Base-by-base conservation (phyloP, 306 rosid species). In the Nissolia schottii region DNA sequence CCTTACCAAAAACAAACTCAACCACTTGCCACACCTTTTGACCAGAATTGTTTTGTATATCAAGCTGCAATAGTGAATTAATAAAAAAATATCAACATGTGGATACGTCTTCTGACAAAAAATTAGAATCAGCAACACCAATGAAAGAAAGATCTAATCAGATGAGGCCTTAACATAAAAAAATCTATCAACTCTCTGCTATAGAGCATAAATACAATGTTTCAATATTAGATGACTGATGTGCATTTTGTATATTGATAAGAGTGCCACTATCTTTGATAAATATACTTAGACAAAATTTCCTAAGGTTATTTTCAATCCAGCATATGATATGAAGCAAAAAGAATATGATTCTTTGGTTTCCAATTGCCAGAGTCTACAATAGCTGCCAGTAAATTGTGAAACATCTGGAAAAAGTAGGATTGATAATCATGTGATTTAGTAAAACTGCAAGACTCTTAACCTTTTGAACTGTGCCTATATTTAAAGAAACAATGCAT, bases 1-100 rank as follows among this genome's bases (percentile, higher is more conserved):
- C 69, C 89, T 87, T 91, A 94, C 97, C 99, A 45, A 94, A 90
- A 74, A 87, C 46, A 77, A 91, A 85, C 83, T 94, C 99, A 71
- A 87, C 84, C 67, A 8, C 79, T 82, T 94, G 99, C 99, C 99
- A 94, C 45, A 70, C 77, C 81, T 83, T 86, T 79, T 94, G 99
- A 78, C 50, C 91, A 43, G 89, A 81, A 82, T 56, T 94, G 46
- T 91, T 71, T 82, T 77, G 81, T 74, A 94, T 82, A 79, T 94
- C 99, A 69, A 94, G 99, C 99, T 94, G 93, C 83, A 79, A 85
- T 57, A 38, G 40, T 60, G 51, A 67, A 81, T 54, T 53, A 71
- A 61, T 63, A 19, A 61, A 64, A 57, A 63, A 72, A 66, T 22
- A 70, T 82, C 48, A 80, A 66, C 28, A 66, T 62, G 29, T 50